Base-by-base conservation (phyloP, 192 early-diverging fungal genomes). In the Martensiomyces pterosporus region DNA sequence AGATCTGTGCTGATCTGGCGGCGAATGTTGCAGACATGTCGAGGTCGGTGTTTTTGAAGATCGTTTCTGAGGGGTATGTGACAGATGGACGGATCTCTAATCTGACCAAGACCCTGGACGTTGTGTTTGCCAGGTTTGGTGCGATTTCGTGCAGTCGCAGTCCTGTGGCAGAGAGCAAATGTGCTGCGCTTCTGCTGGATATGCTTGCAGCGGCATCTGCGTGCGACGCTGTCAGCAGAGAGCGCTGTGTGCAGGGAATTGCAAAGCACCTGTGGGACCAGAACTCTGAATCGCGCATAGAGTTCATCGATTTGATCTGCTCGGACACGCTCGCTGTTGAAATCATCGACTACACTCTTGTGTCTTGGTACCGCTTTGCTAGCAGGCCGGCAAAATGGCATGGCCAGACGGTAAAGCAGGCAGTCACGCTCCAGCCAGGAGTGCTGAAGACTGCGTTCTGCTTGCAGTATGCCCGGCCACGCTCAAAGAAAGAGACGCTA, bases 1-100 rank as follows among this genome's bases (percentile, higher is more conserved):
- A 66, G 49, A 44, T 74, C 48, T 53, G 54, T 17, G 55, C 52
- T 3, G 70, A 74, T 45, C 18, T 67, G 38, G 52, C 59, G 3
- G 36, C 19, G 16, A 51, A 63, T 8, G 43, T 58, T 10, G 42
- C 8, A 19, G 19, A 25, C 14, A 22, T 43, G 9, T 32, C 19
- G 24, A 22, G 32, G 6, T 62, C 70, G 3, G 33, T 74, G 37
- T 66, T 74, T 39, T 24, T 63, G 23, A 45, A 15, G 33, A 17
- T 55, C 13, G 43, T 39, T 0, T 22, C 21, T 12, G 29, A 32
- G 24, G 17, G 46, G 18, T 1, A 15, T 15, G 5, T 0, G 2
- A 19, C 8, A 25, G 29, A 17, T 46, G 23, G 21, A 9, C 39
- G 50, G 10, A 15, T 54, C 2, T 38, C 40, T 2, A 52, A 62